Conservation (phyloP, 2,329 filamentous ascomycete genomes). For the Phialocephala subalpina region DNA sequence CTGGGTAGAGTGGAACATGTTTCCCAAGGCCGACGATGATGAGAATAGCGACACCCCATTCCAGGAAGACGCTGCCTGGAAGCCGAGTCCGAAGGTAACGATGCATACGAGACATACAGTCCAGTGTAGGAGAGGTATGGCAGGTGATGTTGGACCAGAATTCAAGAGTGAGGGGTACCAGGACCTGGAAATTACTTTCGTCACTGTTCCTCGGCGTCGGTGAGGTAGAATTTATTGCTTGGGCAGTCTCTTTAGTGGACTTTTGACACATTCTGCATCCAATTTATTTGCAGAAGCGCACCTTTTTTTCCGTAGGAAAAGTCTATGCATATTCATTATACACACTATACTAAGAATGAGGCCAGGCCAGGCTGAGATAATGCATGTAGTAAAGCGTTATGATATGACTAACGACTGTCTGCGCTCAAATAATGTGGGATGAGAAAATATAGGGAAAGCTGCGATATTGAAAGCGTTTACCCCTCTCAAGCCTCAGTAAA, state of each 20-base stretch:
- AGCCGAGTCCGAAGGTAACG: constrained; percentile 1
- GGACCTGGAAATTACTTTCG: neutral
- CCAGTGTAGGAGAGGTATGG: neutral
- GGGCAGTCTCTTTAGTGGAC: too few relatives aligned
- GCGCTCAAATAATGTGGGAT: too few relatives aligned
- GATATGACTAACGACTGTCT: too few relatives aligned
- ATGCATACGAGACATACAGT: neutral
- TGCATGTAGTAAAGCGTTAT: too few relatives aligned
- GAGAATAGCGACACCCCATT: constrained; percentile 1
- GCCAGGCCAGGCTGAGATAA: too few relatives aligned
- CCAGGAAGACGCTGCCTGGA: neutral
- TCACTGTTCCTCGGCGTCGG: neutral
- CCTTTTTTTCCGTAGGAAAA: too few relatives aligned
- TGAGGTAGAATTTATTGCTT: neutral
- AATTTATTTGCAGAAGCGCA: too few relatives aligned
- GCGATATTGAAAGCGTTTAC: too few relatives aligned
- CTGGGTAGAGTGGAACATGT: constrained; percentile 22
- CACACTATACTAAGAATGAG: too few relatives aligned
- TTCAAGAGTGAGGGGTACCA: neutral
- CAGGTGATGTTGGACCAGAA: neutral
- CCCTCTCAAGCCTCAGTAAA: neutral
- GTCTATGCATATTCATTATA: too few relatives aligned
- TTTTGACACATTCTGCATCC: too few relatives aligned
- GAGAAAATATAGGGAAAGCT: neutral
- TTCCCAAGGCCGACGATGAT: neutral